Conservation (phyloP, 345 rosid genomes). For the Boechera stricta region DNA sequence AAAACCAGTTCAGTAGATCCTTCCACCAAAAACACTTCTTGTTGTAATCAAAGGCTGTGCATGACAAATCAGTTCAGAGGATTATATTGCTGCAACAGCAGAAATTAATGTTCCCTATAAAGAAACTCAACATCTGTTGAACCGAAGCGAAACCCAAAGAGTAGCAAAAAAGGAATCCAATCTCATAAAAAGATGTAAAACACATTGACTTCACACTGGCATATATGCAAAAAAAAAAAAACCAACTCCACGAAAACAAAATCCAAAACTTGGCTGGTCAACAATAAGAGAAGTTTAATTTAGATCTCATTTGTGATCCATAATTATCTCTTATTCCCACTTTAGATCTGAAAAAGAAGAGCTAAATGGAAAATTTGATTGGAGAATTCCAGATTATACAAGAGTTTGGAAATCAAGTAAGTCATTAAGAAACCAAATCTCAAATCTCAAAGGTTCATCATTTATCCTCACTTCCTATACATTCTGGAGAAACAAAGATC, state of each 20-base stretch:
- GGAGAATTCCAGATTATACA: background rate
- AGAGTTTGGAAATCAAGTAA: background rate
- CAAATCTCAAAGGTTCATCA: slow-evolving; percentile 29
- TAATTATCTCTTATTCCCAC: background rate
- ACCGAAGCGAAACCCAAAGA: background rate
- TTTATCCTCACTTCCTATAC: slow-evolving; percentile 2
- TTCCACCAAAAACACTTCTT: slow-evolving; percentile 1
- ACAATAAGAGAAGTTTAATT: background rate
- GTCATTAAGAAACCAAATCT: slow-evolving; percentile 19
- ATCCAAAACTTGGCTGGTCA: background rate
- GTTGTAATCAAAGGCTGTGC: slow-evolving; percentile 37
- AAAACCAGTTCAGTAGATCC: slow-evolving; percentile 23
- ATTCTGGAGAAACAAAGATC: slow-evolving; percentile 33
- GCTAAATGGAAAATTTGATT: background rate
- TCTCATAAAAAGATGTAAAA: slow-evolving; percentile 5
- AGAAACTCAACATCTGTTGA: slow-evolving; percentile 1
- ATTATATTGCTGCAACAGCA: background rate
- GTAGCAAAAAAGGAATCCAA: background rate
- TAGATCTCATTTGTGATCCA: slow-evolving; percentile 30
- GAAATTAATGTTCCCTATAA: background rate
- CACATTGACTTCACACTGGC: background rate
- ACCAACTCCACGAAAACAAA: background rate
- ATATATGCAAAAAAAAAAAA: background rate
- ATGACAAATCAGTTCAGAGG: slow-evolving; percentile 20
- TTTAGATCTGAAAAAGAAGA: slow-evolving; percentile 28